phyloP scores from a whole-genome alignment of 306 rosid species.

The Castanopsis chinensis region DNA sequence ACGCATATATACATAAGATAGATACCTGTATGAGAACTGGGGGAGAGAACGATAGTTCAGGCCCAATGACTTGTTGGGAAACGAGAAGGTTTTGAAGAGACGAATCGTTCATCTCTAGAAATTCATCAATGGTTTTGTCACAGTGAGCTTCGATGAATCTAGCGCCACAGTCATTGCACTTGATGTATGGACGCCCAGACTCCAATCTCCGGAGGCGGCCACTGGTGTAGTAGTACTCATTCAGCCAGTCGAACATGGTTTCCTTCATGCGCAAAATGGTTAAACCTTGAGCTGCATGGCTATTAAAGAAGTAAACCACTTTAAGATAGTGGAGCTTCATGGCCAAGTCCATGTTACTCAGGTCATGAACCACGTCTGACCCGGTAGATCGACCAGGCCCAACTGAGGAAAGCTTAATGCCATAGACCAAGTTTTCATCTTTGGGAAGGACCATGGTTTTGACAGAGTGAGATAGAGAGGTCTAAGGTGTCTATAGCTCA shows the following conservation, averaged over 20 bases:
- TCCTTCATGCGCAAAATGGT: conserved; percentile 43
- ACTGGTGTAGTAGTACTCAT: conserved; percentile 32
- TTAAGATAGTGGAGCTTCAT: conserved; percentile 80
- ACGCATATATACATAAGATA: too few relatives aligned
- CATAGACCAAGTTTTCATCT: conserved; percentile 39
- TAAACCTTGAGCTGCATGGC: conserved; percentile 33
- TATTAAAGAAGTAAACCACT: conserved; percentile 50
- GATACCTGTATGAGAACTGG: conserved; percentile 59
- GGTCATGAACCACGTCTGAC: conserved; percentile 38
- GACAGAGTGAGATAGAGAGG: neutral
- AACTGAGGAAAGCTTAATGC: conserved; percentile 54
- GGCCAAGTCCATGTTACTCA: conserved; percentile 58
- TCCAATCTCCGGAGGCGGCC: conserved; percentile 71
- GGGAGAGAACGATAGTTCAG: conserved; percentile 79
- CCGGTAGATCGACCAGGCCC: conserved; percentile 47
- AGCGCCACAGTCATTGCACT: conserved; percentile 84
- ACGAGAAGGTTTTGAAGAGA: conserved; percentile 40
- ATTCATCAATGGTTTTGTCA: conserved; percentile 51
- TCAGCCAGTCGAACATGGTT: conserved; percentile 32
- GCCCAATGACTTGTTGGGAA: conserved; percentile 70
- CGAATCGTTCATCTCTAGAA: conserved; percentile 48
- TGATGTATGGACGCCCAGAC: conserved; percentile 59
- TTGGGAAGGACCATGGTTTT: conserved; percentile 36
- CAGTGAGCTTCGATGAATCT: conserved; percentile 69
- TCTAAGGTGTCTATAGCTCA: neutral